Percentiles rank a stretch among this genome's conserved stretches.
phyloP scores from a whole-genome alignment of 169 alveolate species.

The Neospora caninum region DNA sequence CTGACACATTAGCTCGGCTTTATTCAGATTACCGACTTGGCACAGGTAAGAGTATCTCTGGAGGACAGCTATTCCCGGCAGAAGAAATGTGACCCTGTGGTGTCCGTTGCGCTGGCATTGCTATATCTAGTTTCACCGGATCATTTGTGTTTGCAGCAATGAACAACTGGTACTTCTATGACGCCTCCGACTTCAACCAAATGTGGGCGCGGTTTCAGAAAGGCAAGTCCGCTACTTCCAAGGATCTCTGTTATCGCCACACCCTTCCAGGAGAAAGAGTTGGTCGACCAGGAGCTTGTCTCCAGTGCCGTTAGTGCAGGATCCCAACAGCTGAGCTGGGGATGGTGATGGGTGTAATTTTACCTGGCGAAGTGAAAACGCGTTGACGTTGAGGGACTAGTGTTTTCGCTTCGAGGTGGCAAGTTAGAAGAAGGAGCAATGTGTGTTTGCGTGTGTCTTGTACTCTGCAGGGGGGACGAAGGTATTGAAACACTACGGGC shows the following conservation, averaged over 20 bases:
- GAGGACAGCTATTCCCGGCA: not conserved
- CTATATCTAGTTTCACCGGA: not conserved
- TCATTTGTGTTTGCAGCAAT: not conserved
- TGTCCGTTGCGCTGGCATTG: not conserved
- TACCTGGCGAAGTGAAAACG: too few relatives aligned
- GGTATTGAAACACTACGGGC: not conserved
- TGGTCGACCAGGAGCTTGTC: too few relatives aligned
- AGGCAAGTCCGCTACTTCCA: not conserved
- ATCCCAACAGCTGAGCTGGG: too few relatives aligned
- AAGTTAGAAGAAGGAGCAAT: too few relatives aligned
- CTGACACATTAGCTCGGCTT: not conserved
- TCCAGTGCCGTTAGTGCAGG: too few relatives aligned
- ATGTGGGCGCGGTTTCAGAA: not conserved
- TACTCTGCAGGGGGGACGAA: not conserved
- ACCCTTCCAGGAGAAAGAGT: too few relatives aligned
- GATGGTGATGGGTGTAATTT: too few relatives aligned
- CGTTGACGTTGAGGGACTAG: too few relatives aligned
- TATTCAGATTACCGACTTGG: not conserved
- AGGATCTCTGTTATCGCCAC: too few relatives aligned
- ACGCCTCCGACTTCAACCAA: not conserved
- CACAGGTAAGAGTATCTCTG: not conserved
- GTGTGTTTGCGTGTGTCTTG: too few relatives aligned
- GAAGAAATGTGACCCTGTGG: not conserved
- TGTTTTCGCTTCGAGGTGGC: too few relatives aligned
- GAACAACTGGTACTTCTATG: conserved; percentile 24